Base-by-base conservation (phyloP, 441 rosid species). In the Euphorbia schlechtendalii region DNA sequence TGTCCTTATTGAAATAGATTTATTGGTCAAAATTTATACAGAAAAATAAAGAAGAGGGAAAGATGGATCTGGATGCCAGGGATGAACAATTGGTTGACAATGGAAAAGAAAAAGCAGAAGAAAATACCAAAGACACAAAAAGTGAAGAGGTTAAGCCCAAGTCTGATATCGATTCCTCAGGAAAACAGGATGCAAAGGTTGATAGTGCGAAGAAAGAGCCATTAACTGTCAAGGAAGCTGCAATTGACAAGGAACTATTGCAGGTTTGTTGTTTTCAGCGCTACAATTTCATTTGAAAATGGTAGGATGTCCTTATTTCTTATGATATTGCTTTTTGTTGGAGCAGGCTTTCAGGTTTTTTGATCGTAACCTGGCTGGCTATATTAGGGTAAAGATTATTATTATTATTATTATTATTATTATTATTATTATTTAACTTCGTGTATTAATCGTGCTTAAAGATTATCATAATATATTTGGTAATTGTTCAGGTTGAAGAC, bases 291-390 rank as follows among this genome's bases (percentile, higher is more conserved):
- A 7, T 49, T 64, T 43, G 10, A 53, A 24, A 59, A 21, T 66
- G n/a, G n/a, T 53, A 62, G 43, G 46, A 25, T 4, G n/a, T n/a
- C n/a, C 6, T 6, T 25, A 8, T 40, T 28, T 63, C 46, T 20
- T 18, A 38, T 55, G 36, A 28, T 11, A 13, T 60, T 62, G 28
- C 64, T 22, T 60, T 25, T 45, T 52, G 6, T 5, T 63, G 66
- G 22, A 59, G 59, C 85, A 94, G 99, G 98, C 99, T 69, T 94
- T 91, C 80, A 84, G 94, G 75, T 91, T 94, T 68, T 94, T 94
- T 74, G 98, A 94, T 73, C 85, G 97, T 65, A 86, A 94, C 75
- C 88, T 78, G 65, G 78, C 81, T 63, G 99, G 98, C 79, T 86
- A 84, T 68, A 75, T 94, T 49, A 82, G 94, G 91, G 99, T 34